Evolutionary conservation across 805 yeast genomes (phyloP).

Genomic region (Kuraishia cidri): DNA sequence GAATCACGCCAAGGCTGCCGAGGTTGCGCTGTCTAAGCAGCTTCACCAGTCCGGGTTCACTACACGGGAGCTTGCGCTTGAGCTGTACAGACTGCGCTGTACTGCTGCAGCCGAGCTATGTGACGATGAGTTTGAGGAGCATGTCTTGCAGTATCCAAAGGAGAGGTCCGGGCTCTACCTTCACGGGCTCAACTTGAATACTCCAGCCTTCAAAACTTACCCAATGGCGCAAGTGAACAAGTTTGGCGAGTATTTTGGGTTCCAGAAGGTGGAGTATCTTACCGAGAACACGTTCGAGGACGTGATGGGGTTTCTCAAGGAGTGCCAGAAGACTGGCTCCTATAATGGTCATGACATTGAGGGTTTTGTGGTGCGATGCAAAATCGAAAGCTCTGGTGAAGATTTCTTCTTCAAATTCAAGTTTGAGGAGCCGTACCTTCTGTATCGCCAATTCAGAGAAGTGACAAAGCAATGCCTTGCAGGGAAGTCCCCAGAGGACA

Average conservation of each 20-base stretch:
- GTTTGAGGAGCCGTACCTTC: conserved; percentile 88
- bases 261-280: conserved; percentile 46
- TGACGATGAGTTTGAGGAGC: conserved; percentile 92
- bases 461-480: conserved; percentile 55
- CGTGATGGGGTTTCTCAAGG: conserved; percentile 43
- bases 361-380: conserved; percentile 86
- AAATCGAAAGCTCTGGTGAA: conserved; percentile 11
- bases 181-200: conserved; percentile 79
- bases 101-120: conserved; percentile 94
- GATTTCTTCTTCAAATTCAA: conserved; percentile 87
- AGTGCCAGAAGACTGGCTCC: conserved; percentile 56
- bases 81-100: conserved; percentile 37
- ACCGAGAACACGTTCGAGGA: conserved; percentile 25
- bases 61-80: conserved; percentile 42
- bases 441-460: conserved; percentile 89
- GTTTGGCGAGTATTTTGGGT: conserved; percentile 66
- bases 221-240: conserved; percentile 48
- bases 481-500: conserved; percentile 20
- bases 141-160: conserved; percentile 64
- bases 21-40: conserved; percentile 44
- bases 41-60: conserved; percentile 30
- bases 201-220: conserved; percentile 52
- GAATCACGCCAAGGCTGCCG: conserved; percentile 76
- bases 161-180: conserved; percentile 75
- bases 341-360: conserved; percentile 71